Percentiles rank a stretch among this genome's conserved stretches.
These are phyloP conservation scores for Angomonas deanei DNA, from an alignment of 208 protist genomes.

Conservation along the genomic window DNA sequence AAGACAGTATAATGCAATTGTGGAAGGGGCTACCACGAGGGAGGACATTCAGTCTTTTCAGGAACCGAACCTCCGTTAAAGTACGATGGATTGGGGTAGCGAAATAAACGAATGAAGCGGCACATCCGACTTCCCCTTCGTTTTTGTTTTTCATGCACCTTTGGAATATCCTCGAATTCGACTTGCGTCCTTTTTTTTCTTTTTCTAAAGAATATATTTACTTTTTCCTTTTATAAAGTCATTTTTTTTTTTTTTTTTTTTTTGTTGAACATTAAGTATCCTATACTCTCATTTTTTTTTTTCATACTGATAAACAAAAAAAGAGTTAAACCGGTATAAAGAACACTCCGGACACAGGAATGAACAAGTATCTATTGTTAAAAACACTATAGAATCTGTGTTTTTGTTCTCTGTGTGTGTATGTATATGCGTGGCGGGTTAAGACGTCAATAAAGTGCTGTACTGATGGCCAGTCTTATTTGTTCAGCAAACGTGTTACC, in stretches of 20 bases:
- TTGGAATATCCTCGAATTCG: not conserved
- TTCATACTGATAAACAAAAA: conserved; percentile 1
- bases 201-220: too few species aligned
- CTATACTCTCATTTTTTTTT: not conserved
- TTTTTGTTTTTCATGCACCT: not conserved
- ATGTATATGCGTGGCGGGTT: too few species aligned
- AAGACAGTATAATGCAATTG: not conserved
- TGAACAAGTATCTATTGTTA: not conserved
- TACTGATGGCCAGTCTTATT: too few species aligned
- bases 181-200: not conserved
- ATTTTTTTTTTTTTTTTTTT: conserved; percentile 3
- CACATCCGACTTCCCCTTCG: not conserved
- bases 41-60: not conserved
- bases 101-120: not conserved
- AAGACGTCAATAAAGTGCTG: too few species aligned
- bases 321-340: too few species aligned
- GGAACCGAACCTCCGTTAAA: not conserved
- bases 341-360: not conserved
- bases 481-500: too few species aligned
- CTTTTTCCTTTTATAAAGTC: too few species aligned
- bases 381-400: not conserved
- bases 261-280: not conserved
- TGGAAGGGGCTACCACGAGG: not conserved
- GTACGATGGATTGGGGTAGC: not conserved
- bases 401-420: conserved; percentile 2